phyloP scores from a whole-genome alignment of 2,329 filamentous ascomycete genomes.

The Aureobasidium leucospermi region DNA sequence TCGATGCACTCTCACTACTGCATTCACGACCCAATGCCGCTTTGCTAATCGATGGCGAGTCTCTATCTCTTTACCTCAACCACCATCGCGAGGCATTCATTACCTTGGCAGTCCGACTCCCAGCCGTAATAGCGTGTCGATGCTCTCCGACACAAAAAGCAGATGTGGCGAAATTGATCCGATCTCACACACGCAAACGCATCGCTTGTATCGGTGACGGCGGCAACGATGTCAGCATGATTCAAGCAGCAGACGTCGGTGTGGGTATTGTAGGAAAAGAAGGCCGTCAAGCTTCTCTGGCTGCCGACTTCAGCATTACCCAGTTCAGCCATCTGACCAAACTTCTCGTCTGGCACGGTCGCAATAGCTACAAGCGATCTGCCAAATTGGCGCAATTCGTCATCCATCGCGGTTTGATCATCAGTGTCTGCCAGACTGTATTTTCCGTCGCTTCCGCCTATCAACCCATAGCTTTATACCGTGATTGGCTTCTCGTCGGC shows the following conservation, averaged over 20 bases:
- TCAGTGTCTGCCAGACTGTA: constrained; percentile 93
- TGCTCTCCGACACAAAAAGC: constrained; percentile 97
- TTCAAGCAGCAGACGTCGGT: constrained; percentile 94
- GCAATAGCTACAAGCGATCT: constrained; percentile 92
- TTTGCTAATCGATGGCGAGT: constrained; percentile 91
- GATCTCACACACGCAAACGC: constrained; percentile 84
- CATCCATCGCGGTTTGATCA: constrained; percentile 93
- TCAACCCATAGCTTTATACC: constrained; percentile 89
- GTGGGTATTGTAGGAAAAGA: constrained; percentile 98
- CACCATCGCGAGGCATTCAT: constrained; percentile 83
- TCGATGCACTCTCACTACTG: constrained; percentile 82
- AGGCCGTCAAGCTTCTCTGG: constrained; percentile 86
- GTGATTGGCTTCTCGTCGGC: constrained; percentile 92
- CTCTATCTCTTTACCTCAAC: constrained; percentile 71
- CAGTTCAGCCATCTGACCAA: constrained; percentile 95
- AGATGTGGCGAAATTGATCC: constrained; percentile 84
- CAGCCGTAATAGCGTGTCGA: constrained; percentile 89
- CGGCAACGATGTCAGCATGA: constrained; percentile 98
- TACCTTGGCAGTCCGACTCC: constrained; percentile 75
- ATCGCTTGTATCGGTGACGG: constrained; percentile 97
- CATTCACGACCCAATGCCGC: constrained; percentile 79
- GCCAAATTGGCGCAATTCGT: constrained; percentile 97
- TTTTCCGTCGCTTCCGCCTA: constrained; percentile 91
- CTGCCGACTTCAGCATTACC: constrained; percentile 92
- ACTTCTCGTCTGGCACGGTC: constrained; percentile 95